Percentiles rank a stretch among this genome's conserved stretches.
These are phyloP conservation scores for Schwanniomyces polymorphus DNA, from an alignment of 805 yeast species.

Conservation along the genomic window DNA sequence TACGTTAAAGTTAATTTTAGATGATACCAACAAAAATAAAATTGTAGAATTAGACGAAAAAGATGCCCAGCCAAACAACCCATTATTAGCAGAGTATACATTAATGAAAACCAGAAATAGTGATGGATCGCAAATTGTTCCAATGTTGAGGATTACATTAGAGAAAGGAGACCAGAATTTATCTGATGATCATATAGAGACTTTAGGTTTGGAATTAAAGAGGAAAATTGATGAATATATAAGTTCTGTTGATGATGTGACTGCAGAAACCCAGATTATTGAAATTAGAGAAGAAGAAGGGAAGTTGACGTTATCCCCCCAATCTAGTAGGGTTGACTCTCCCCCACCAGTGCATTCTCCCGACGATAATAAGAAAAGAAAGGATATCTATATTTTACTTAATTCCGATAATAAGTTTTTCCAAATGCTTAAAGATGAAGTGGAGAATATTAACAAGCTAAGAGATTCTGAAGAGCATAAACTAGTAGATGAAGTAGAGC, in stretches of 20 bases:
- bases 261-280: constrained; percentile 15
- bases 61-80: constrained; percentile 35
- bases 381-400: constrained; percentile 42
- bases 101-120: constrained; percentile 26
- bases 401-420: constrained; percentile 62
- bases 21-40: constrained; percentile 20
- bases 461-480: constrained; percentile 42
- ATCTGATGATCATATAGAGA: constrained; percentile 34
- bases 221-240: constrained; percentile 24
- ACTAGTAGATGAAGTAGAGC: constrained; percentile 42
- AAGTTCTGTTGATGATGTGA: constrained; percentile 11
- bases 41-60: constrained; percentile 32
- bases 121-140: constrained; percentile 27
- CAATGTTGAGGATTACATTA: constrained; percentile 38
- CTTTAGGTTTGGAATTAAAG: constrained; percentile 27
- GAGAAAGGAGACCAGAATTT: constrained; percentile 27
- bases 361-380: constrained; percentile 12
- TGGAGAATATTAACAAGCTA: constrained; percentile 48
- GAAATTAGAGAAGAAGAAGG: constrained; percentile 30
- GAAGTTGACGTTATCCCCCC: constrained; percentile 27
- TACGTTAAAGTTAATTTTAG: constrained; percentile 35
- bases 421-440: constrained; percentile 54
- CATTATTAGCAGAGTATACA: constrained; percentile 43
- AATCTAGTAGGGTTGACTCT: constrained; percentile 9
- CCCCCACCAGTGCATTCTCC: constrained; percentile 1